phyloP scores from a whole-genome alignment of 2,329 filamentous ascomycete species.

The Phyllachora maydis region DNA sequence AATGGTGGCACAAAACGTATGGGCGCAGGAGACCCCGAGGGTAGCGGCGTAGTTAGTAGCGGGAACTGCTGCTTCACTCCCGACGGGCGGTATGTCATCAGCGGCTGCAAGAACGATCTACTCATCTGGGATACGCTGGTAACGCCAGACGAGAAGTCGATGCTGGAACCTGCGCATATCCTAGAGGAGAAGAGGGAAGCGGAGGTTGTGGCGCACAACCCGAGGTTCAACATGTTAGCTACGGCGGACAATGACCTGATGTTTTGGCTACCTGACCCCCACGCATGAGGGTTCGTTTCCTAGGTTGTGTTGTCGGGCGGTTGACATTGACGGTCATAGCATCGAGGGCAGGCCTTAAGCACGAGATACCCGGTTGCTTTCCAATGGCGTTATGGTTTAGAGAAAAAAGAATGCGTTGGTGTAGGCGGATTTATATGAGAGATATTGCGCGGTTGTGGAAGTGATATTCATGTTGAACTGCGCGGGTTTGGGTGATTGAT shows the following conservation, averaged over 20 bases:
- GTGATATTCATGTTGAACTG: too few relatives aligned
- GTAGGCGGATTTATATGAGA: too few relatives aligned
- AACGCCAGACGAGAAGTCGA: slow-evolving; percentile 29
- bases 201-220: slow-evolving; percentile 71
- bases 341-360: too few relatives aligned
- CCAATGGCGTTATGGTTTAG: too few relatives aligned
- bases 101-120: slow-evolving; percentile 55
- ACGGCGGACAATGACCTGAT: slow-evolving; percentile 71
- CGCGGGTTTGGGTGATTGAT: too few relatives aligned
- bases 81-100: slow-evolving; percentile 74
- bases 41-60: slow-evolving; percentile 32
- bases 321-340: too few relatives aligned
- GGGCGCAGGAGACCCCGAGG: slow-evolving; percentile 27
- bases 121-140: slow-evolving; percentile 70
- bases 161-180: slow-evolving; percentile 40
- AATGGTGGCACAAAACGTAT: slow-evolving; percentile 29
- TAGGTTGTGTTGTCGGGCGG: neutral
- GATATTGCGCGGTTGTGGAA: too few relatives aligned
- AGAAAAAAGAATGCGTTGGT: too few relatives aligned
- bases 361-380: too few relatives aligned
- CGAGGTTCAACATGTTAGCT: slow-evolving; percentile 77
- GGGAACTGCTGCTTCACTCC: slow-evolving; percentile 79
- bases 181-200: slow-evolving; percentile 47
- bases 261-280: slow-evolving; percentile 57
- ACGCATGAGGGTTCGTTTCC: slow-evolving; percentile 7